A percentile compares a stretch with the other conserved stretches of the same genome.
phyloP scores from a whole-genome alignment of 768 basidiomycete species.

The Mrakia gelida region DNA sequence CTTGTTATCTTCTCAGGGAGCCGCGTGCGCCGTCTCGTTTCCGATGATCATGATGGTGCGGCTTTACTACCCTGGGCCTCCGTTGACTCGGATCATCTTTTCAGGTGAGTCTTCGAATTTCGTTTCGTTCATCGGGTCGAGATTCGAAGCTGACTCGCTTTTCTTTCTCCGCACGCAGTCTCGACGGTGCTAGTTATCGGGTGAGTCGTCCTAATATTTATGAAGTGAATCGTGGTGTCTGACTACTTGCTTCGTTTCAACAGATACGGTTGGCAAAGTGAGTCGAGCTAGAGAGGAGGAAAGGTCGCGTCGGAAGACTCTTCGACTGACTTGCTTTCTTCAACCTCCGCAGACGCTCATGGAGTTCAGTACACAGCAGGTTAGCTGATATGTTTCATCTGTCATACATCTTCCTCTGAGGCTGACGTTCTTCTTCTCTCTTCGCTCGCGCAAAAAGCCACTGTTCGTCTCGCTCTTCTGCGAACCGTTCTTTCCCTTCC shows the following conservation, averaged over 20 bases:
- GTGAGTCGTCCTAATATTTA: too few species aligned
- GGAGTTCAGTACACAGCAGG: constrained; percentile 51
- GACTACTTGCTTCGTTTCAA: constrained; percentile 30
- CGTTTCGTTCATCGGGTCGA: background rate
- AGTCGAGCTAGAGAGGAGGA: constrained; percentile 38
- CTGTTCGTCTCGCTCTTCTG: background rate
- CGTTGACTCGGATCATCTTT: constrained; percentile 59
- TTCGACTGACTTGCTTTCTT: background rate
- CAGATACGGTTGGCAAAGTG: constrained; percentile 66
- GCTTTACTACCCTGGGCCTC: constrained; percentile 67
- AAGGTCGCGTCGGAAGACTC: background rate
- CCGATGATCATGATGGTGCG: constrained; percentile 68
- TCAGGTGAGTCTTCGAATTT: constrained; percentile 23
- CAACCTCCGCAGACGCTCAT: constrained; percentile 38
- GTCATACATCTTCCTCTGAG: background rate
- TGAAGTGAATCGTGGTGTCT: too few species aligned
- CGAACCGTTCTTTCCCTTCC: background rate
- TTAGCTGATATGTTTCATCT: background rate
- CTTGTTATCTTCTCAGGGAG: constrained; percentile 36
- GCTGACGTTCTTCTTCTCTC: background rate
- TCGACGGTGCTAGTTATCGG: constrained; percentile 49
- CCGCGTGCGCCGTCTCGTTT: constrained; percentile 62
- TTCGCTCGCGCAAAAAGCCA: background rate
- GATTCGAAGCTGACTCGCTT: background rate
- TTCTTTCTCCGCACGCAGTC: background rate